These are phyloP conservation scores for Trichophyton equinum DNA, from an alignment of 2,329 filamentous ascomycete species.

Conservation along the genomic window DNA sequence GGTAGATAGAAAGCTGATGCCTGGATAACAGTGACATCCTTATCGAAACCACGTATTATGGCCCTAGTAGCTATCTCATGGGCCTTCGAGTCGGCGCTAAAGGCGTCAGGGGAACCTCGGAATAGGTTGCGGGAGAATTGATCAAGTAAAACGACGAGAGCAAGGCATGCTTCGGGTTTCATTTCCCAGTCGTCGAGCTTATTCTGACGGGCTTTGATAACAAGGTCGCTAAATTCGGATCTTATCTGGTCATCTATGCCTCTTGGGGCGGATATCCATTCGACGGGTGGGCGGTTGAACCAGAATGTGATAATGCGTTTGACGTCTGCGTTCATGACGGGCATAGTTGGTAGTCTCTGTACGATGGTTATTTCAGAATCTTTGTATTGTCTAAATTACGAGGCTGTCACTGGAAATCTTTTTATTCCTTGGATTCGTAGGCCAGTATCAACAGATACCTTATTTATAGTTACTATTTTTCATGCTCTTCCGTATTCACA, in stretches of 20 bases:
- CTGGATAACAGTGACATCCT: neutral
- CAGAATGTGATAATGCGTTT: neutral
- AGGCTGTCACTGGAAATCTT: too few species aligned
- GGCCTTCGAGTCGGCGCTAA: neutral
- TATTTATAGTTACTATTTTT: too few species aligned
- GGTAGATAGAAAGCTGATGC: neutral
- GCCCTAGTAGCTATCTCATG: neutral
- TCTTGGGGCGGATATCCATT: neutral
- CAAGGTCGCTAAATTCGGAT: neutral
- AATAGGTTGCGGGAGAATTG: neutral
- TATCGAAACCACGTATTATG: neutral
- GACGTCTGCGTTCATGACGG: neutral
- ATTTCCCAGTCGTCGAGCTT: neutral
- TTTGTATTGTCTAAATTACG: too few species aligned
- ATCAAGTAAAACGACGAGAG: neutral
- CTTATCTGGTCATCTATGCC: neutral
- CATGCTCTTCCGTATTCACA: too few species aligned
- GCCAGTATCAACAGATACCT: too few species aligned
- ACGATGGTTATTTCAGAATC: too few species aligned
- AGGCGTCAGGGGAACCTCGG: neutral
- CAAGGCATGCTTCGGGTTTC: neutral
- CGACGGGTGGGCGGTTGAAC: neutral
- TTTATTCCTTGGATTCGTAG: too few species aligned
- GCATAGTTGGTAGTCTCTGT: too few species aligned
- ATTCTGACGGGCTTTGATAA: neutral